phyloP scores from a whole-genome alignment of 108 stramenopile genomes.

The Skeletonema menzelii region DNA sequence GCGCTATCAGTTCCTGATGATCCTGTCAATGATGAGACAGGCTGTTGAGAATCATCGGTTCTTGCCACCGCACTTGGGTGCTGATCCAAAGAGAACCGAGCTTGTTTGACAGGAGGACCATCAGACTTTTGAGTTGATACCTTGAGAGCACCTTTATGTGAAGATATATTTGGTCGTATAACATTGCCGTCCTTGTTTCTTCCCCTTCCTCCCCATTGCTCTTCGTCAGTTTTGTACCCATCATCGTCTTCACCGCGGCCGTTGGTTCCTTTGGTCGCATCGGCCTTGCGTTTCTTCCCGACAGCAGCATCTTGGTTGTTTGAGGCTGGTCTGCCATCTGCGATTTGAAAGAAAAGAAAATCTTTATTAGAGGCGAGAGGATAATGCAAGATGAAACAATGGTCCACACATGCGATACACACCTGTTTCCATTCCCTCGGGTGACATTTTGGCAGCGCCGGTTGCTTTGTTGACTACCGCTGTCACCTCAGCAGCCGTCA shows the following conservation, averaged over 20 bases:
- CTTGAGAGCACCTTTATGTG: constrained; percentile 3
- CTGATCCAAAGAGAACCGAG: constrained; percentile 32
- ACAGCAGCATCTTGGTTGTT: not conserved
- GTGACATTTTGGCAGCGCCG: not conserved
- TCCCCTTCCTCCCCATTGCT: constrained; percentile 37
- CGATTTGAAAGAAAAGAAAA: not conserved
- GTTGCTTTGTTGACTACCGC: not conserved
- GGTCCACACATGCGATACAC: not conserved
- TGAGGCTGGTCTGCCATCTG: not conserved
- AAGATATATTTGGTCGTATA: not conserved
- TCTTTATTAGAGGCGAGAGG: not conserved
- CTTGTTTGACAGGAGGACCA: constrained; percentile 33
- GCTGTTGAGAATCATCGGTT: constrained; percentile 18
- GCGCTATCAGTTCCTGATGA: constrained; percentile 15
- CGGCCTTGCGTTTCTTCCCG: constrained; percentile 34
- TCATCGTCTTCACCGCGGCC: constrained; percentile 34
- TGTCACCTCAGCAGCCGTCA: not conserved
- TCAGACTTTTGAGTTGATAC: not conserved
- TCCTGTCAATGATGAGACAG: constrained; percentile 22
- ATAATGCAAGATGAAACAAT: not conserved
- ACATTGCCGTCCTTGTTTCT: constrained; percentile 1
- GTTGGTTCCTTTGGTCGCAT: constrained; percentile 5
- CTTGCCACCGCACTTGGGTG: constrained; percentile 1
- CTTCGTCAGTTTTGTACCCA: constrained; percentile 48
- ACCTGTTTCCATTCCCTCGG: not conserved